Evolutionary conservation across 352 stramenopile genomes (phyloP).

Genomic region (Pythium guiyangense): DNA sequence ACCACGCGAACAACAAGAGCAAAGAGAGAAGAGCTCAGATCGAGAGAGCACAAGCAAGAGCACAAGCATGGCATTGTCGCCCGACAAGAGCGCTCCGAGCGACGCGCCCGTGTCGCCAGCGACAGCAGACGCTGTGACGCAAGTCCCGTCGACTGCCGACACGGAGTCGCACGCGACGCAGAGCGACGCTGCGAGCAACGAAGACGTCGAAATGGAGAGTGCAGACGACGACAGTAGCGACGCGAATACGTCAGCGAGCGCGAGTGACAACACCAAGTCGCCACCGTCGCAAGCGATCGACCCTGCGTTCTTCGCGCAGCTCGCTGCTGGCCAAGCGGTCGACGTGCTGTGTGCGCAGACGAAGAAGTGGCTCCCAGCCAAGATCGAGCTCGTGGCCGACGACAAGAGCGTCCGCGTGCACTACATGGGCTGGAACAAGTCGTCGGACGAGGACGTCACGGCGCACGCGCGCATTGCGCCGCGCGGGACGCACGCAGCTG

Average conservation of each 20-base stretch:
- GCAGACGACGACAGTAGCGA: background rate
- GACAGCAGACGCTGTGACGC: background rate
- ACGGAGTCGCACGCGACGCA: background rate
- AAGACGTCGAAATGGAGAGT: slow-evolving; percentile 6
- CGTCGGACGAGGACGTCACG: slow-evolving; percentile 44
- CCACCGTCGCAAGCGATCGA: background rate
- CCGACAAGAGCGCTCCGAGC: no score
- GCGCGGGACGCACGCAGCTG: slow-evolving; percentile 23
- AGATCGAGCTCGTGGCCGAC: slow-evolving; percentile 33
- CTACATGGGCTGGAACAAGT: slow-evolving; percentile 67
- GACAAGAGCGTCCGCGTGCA: slow-evolving; percentile 32
- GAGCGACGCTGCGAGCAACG: background rate
- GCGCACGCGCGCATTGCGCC: slow-evolving; percentile 36
- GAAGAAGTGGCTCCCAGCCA: slow-evolving; percentile 55
- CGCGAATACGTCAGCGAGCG: background rate
- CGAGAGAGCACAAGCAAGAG: no score
- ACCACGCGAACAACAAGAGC: no score
- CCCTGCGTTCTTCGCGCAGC: slow-evolving; percentile 8
- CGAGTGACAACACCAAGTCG: background rate
- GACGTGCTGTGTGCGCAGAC: slow-evolving; percentile 54
- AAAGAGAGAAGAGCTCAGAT: no score
- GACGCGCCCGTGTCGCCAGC: no score
- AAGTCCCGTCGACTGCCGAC: background rate
- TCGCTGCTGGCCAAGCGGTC: slow-evolving; percentile 36
- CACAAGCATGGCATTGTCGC: no score